A percentile compares a stretch with the other conserved stretches of the same genome.
Conservation (phyloP, 768 basidiomycete species). For the Suillus luteus region DNA sequence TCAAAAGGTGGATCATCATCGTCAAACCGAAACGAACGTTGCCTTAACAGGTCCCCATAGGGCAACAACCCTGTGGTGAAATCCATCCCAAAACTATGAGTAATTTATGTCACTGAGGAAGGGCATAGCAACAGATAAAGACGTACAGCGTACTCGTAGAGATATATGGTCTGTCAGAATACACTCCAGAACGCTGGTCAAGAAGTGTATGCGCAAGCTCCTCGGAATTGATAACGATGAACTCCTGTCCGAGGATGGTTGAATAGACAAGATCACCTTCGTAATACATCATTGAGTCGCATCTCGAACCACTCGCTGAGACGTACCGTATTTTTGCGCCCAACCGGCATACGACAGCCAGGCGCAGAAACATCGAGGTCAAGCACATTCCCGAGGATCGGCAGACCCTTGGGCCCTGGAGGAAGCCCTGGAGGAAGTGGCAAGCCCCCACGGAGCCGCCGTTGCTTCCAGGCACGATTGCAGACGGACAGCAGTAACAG, state of each 20-base stretch:
- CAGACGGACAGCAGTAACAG: not conserved
- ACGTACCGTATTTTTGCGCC: conserved; percentile 35
- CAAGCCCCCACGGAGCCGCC: conserved; percentile 18
- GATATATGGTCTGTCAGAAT: conserved; percentile 30
- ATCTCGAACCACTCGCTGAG: not conserved
- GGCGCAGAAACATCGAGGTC: conserved; percentile 25
- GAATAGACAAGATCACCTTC: conserved; percentile 28
- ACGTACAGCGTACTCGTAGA: conserved; percentile 24
- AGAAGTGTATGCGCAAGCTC: conserved; percentile 27
- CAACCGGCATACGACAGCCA: conserved; percentile 38
- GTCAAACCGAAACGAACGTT: conserved; percentile 17
- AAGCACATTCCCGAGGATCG: conserved; percentile 28
- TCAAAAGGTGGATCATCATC: conserved; percentile 17
- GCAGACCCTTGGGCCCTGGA: conserved; percentile 53
- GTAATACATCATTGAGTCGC: not conserved
- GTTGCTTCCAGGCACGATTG: conserved; percentile 19
- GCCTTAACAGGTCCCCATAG: conserved; percentile 33
- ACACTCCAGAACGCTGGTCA: conserved; percentile 28
- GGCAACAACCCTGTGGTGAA: conserved; percentile 31
- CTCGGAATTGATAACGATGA: conserved; percentile 28
- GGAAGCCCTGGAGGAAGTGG: conserved; percentile 55
- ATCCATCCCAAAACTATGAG: conserved; percentile 32
- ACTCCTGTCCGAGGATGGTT: conserved; percentile 30
- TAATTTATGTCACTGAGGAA: not conserved
- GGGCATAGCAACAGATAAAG: not conserved